A percentile compares a stretch with the other conserved stretches of the same genome.
Evolutionary conservation across 2,329 filamentous ascomycete genomes (phyloP).

Genomic region (Hypoxylon sp.): DNA sequence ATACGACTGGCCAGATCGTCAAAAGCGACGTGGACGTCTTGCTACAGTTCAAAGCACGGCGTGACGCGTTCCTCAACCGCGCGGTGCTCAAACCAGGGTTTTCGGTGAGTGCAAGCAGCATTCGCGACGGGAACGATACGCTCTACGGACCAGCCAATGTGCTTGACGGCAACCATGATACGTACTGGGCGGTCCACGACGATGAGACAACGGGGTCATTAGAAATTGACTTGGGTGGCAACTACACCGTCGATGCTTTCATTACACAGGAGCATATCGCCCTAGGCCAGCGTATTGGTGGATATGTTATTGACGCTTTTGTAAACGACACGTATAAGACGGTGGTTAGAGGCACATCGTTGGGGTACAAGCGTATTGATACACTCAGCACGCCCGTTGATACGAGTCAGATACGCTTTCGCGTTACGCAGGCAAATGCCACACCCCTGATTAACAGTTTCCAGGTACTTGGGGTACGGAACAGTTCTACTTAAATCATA

Average conservation of each 20-base stretch:
- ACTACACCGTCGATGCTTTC: constrained; percentile 46
- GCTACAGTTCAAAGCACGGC: constrained; percentile 43
- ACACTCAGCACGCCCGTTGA: constrained; percentile 29
- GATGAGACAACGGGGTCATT: constrained; percentile 45
- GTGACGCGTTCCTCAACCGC: constrained; percentile 46
- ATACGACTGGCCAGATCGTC: constrained; percentile 46
- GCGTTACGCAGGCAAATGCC: constrained; percentile 50
- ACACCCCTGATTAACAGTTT: constrained; percentile 49
- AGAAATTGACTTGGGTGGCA: constrained; percentile 47
- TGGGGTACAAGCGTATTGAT: constrained; percentile 52
- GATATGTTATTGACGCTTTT: constrained; percentile 47
- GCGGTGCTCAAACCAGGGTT: constrained; percentile 37
- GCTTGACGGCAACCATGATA: constrained; percentile 44
- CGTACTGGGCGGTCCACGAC: constrained; percentile 50
- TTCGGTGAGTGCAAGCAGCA: constrained; percentile 43
- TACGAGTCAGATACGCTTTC: constrained; percentile 44
- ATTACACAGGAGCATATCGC: constrained; percentile 51
- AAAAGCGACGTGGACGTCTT: constrained; percentile 44
- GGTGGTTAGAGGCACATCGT: constrained; percentile 46
- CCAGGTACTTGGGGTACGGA: constrained; percentile 44
- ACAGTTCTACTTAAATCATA: not conserved
- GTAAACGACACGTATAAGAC: constrained; percentile 40
- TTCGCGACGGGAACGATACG: constrained; percentile 39
- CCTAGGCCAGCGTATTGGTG: constrained; percentile 52
- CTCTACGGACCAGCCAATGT: constrained; percentile 47